Percentiles rank a stretch among this genome's conserved stretches.
Evolutionary conservation across 164 flowering plant genomes (phyloP).

Genomic region (Paratinospora sagittata): DNA sequence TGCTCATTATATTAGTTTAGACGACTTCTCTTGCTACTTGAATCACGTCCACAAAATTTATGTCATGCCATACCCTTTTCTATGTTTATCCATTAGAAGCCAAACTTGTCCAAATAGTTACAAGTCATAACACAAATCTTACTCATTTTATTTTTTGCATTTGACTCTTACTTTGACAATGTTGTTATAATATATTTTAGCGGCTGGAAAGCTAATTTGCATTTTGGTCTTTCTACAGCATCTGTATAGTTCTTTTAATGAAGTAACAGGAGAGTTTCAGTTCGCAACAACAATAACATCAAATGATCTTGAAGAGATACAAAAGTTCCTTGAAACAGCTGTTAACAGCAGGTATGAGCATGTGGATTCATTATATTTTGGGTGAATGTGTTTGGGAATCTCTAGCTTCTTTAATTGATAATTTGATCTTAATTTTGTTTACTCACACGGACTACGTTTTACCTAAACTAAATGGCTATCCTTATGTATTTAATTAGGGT

Average conservation of each 20-base stretch:
- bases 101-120: not conserved
- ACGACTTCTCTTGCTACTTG: too few relatives aligned
- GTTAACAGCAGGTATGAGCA: conserved; percentile 59
- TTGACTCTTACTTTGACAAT: not conserved
- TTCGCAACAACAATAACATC: conserved; percentile 83
- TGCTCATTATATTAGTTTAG: too few relatives aligned
- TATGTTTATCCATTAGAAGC: not conserved
- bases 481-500: too few relatives aligned
- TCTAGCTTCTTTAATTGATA: not conserved
- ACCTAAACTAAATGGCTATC: not conserved
- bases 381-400: not conserved
- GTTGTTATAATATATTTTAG: not conserved
- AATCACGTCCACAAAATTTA: too few relatives aligned
- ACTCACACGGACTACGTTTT: not conserved
- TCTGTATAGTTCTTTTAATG: conserved; percentile 74
- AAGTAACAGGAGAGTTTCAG: conserved; percentile 74
- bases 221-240: conserved; percentile 40
- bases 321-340: conserved; percentile 76
- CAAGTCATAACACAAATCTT: not conserved
- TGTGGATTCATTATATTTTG: not conserved
- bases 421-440: not conserved
- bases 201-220: conserved; percentile 2
- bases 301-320: conserved; percentile 90
- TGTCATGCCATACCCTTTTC: not conserved
- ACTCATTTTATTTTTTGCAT: not conserved